Percentiles rank a stretch among this genome's conserved stretches.
These are phyloP conservation scores for Cercospora brassicicola DNA, from an alignment of 2,329 filamentous ascomycete species.

Conservation along the genomic window DNA sequence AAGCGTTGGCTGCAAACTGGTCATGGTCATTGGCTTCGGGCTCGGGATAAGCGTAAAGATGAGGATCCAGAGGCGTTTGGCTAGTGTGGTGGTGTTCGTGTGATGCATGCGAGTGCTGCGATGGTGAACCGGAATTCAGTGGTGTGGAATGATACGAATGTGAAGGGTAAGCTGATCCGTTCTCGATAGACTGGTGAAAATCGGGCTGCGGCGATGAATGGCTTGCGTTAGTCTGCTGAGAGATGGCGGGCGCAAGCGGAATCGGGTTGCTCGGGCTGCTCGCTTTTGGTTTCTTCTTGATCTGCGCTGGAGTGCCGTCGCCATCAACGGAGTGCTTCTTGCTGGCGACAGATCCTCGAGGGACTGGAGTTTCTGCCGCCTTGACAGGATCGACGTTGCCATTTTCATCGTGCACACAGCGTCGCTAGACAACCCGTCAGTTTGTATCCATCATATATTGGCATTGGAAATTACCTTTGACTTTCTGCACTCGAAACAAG, in stretches of 20 bases:
- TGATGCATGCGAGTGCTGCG: slow-evolving; percentile 13
- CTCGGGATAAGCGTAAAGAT: slow-evolving; percentile 20
- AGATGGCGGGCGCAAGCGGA: slow-evolving; percentile 12
- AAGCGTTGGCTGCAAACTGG: slow-evolving; percentile 19
- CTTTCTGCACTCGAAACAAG: slow-evolving; percentile 66
- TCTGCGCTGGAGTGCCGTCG: slow-evolving; percentile 30
- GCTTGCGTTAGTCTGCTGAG: slow-evolving; percentile 17
- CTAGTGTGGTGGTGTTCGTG: slow-evolving; percentile 12
- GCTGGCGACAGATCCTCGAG: slow-evolving; percentile 56
- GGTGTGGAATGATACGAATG: slow-evolving; percentile 15
- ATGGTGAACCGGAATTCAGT: slow-evolving; percentile 13
- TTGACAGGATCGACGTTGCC: slow-evolving; percentile 65
- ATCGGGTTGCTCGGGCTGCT: slow-evolving; percentile 10
- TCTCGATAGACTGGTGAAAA: slow-evolving; percentile 11
- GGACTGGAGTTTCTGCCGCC: slow-evolving; percentile 61
- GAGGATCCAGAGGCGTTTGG: slow-evolving; percentile 29
- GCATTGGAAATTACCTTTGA: slow-evolving; percentile 57
- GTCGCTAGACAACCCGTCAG: slow-evolving; percentile 49
- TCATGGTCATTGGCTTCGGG: slow-evolving; percentile 9
- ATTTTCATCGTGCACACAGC: slow-evolving; percentile 66
- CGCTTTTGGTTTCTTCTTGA: slow-evolving; percentile 31
- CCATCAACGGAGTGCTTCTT: slow-evolving; percentile 55
- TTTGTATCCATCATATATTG: slow-evolving; percentile 8
- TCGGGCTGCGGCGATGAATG: slow-evolving; percentile 14
- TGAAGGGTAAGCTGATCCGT: slow-evolving; percentile 10